These are phyloP conservation scores for Clavispora vitiphila DNA, from an alignment of 805 yeast genomes.

Conservation along the genomic window DNA sequence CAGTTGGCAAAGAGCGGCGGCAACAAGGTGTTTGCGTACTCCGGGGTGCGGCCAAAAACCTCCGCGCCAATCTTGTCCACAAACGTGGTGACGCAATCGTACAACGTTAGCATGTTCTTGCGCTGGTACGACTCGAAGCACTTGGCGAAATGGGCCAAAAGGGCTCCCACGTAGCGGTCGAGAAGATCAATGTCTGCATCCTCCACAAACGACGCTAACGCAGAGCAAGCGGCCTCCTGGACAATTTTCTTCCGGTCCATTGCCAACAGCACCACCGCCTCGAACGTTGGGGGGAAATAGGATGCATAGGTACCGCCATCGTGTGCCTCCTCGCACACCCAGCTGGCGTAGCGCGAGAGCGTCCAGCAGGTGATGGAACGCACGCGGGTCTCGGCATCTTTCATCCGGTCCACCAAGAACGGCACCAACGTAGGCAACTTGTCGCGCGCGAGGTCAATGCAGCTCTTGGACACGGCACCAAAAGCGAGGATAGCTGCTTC, in stretches of 20 bases:
- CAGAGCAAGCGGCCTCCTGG: slow-evolving; percentile 91
- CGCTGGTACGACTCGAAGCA: slow-evolving; percentile 79
- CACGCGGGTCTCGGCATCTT: slow-evolving; percentile 75
- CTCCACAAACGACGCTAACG: slow-evolving; percentile 80
- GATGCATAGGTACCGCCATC: slow-evolving; percentile 57
- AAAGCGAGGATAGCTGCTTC: slow-evolving; percentile 92
- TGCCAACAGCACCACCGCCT: slow-evolving; percentile 68
- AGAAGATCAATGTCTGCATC: slow-evolving; percentile 60
- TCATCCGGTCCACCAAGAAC: slow-evolving; percentile 72
- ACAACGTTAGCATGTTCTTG: slow-evolving; percentile 73
- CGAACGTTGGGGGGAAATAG: slow-evolving; percentile 72
- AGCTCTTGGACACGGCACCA: slow-evolving; percentile 93
- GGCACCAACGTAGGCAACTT: slow-evolving; percentile 81
- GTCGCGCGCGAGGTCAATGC: slow-evolving; percentile 62
- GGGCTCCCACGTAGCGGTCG: slow-evolving; percentile 56
- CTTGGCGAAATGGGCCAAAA: slow-evolving; percentile 62
- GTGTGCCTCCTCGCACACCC: slow-evolving; percentile 73
- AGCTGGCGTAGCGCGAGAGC: slow-evolving; percentile 71
- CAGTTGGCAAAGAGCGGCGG: slow-evolving; percentile 84
- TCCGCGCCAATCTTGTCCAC: slow-evolving; percentile 69
- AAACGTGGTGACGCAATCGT: slow-evolving; percentile 88
- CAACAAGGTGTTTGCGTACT: slow-evolving; percentile 55
- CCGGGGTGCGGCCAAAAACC: slow-evolving; percentile 48
- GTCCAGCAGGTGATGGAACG: slow-evolving; percentile 97
- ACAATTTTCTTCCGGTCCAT: slow-evolving; percentile 84